Evolutionary conservation across 2,329 filamentous ascomycete genomes (phyloP).

Genomic region (Geosmithia flava): DNA sequence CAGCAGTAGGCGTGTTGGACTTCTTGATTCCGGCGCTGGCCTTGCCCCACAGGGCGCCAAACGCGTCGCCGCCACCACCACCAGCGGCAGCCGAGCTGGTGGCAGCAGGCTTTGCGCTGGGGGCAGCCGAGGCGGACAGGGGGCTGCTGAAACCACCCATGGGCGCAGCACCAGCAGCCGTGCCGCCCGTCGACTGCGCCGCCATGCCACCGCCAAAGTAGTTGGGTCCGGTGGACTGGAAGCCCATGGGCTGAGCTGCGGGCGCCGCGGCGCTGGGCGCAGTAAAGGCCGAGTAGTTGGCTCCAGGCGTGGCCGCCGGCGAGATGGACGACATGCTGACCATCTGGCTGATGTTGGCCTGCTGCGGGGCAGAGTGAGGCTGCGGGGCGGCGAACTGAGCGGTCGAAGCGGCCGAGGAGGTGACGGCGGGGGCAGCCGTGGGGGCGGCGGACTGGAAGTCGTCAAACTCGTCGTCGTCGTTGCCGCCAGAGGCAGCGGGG

Average conservation of each 20-base stretch:
- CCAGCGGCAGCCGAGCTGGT: conserved; percentile 43
- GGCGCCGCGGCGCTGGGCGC: conserved; percentile 7
- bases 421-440: conserved; percentile 25
- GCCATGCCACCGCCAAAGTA: conserved; percentile 78
- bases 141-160: conserved; percentile 15
- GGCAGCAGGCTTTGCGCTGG: conserved; percentile 29
- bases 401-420: conserved; percentile 39
- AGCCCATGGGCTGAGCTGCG: conserved; percentile 40
- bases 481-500: conserved; percentile 17
- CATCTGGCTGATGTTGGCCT: conserved; percentile 68
- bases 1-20: conserved; percentile 43
- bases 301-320: conserved; percentile 45
- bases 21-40: conserved; percentile 69
- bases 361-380: conserved; percentile 73
- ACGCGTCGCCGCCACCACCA: conserved; percentile 63
- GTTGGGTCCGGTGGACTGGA: conserved; percentile 67
- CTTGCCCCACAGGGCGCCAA: conserved; percentile 75
- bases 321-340: conserved; percentile 72
- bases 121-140: conserved; percentile 30
- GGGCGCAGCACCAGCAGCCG: conserved; percentile 14
- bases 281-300: conserved; percentile 53
- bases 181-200: conserved; percentile 14
- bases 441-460: conserved; percentile 87
- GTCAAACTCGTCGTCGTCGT: conserved; percentile 86
- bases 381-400: conserved; percentile 70